Conservation (phyloP, 2,329 filamentous ascomycete genomes). For the Xylaria multiplex region DNA sequence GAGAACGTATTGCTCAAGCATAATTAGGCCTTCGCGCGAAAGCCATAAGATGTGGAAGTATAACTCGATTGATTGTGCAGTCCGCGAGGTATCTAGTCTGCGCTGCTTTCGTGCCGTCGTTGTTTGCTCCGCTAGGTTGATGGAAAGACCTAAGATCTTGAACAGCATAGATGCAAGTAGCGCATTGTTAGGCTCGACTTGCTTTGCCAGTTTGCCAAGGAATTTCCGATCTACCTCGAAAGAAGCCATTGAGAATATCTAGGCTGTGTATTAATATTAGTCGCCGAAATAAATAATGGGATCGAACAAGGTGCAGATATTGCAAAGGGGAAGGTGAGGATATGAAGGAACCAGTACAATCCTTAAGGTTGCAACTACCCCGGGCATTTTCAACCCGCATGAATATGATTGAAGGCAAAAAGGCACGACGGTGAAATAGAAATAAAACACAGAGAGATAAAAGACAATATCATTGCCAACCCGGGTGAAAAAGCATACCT, state of each 20-base stretch:
- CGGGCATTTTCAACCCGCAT: background rate
- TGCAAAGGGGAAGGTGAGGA: background rate
- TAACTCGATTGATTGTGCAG: conserved; percentile 82
- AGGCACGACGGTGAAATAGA: background rate
- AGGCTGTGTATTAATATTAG: background rate
- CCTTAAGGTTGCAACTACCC: background rate
- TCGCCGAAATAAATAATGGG: background rate
- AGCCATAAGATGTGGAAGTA: conserved; percentile 95
- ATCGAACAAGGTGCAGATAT: background rate
- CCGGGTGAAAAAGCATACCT: conserved; percentile 21
- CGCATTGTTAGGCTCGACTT: conserved; percentile 79
- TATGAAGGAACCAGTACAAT: background rate
- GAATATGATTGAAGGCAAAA: background rate
- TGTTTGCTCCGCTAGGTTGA: conserved; percentile 86
- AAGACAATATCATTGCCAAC: background rate
- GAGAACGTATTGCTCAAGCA: conserved; percentile 87
- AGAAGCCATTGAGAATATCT: conserved; percentile 76
- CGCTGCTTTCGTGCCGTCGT: conserved; percentile 84
- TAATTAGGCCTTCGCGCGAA: conserved; percentile 86
- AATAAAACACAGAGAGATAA: background rate
- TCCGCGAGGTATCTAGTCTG: conserved; percentile 79
- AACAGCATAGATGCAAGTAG: conserved; percentile 85
- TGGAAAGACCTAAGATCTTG: conserved; percentile 89
- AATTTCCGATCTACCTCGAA: conserved; percentile 98
- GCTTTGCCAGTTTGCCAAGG: conserved; percentile 85